These are phyloP conservation scores for Jamesozyma jinghongensis DNA, from an alignment of 805 yeast species.

Conservation along the genomic window DNA sequence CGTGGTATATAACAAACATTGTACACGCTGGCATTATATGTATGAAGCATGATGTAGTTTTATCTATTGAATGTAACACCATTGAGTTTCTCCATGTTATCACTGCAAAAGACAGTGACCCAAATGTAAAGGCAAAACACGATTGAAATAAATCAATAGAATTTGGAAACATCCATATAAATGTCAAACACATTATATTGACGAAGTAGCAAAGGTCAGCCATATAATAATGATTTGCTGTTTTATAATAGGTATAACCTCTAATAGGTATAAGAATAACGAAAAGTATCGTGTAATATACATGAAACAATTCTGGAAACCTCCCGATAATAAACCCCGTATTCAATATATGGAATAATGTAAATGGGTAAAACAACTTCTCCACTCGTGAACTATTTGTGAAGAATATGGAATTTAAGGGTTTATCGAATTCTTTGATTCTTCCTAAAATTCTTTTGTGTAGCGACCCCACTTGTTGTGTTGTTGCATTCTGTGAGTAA, in stretches of 20 bases:
- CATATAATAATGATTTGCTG: slow-evolving; percentile 72
- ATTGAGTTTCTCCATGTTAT: slow-evolving; percentile 92
- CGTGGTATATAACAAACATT: slow-evolving; percentile 79
- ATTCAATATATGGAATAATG: slow-evolving; percentile 57
- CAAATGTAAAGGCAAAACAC: slow-evolving; percentile 80
- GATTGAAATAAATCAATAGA: slow-evolving; percentile 67
- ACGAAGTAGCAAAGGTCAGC: slow-evolving; percentile 94
- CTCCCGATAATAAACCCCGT: slow-evolving; percentile 72
- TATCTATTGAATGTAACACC: slow-evolving; percentile 85
- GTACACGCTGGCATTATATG: slow-evolving; percentile 87
- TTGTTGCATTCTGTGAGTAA: too few species aligned
- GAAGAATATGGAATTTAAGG: slow-evolving; percentile 27
- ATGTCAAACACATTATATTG: slow-evolving; percentile 57
- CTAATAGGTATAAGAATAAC: slow-evolving; percentile 72
- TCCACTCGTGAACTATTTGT: slow-evolving; percentile 48
- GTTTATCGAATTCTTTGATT: slow-evolving; percentile 21
- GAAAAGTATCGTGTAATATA: slow-evolving; percentile 57
- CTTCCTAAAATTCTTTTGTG: slow-evolving; percentile 13
- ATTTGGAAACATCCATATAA: slow-evolving; percentile 74
- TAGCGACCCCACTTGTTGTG: too few species aligned
- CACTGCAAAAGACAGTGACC: slow-evolving; percentile 87
- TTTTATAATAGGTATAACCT: slow-evolving; percentile 70
- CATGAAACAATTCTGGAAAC: slow-evolving; percentile 68
- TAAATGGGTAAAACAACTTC: slow-evolving; percentile 69
- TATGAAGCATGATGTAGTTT: slow-evolving; percentile 83